Evolutionary conservation across 2,329 filamentous ascomycete genomes (phyloP).

Genomic region (Pseudocercospora pini-densiflorae): DNA sequence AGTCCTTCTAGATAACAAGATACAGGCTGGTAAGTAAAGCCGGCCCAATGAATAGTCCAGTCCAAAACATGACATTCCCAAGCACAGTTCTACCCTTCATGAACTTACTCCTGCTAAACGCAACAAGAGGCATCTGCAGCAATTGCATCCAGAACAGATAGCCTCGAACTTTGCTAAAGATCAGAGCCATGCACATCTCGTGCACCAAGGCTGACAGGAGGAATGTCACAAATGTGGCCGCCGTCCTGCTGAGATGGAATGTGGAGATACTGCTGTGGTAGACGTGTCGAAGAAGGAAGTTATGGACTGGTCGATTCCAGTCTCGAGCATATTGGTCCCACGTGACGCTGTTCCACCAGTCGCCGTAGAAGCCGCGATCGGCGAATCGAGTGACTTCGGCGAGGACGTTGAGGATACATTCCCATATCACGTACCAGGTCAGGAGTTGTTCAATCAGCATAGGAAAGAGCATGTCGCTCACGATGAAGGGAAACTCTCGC

Average conservation of each 20-base stretch:
- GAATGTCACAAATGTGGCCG: constrained; percentile 77
- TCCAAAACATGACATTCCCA: constrained; percentile 78
- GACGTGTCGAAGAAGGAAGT: constrained; percentile 77
- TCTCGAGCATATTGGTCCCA: constrained; percentile 81
- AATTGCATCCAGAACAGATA: constrained; percentile 76
- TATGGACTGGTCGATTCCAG: constrained; percentile 82
- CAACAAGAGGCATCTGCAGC: constrained; percentile 72
- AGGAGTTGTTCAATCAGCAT: constrained; percentile 79
- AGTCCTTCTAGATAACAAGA: constrained; percentile 41
- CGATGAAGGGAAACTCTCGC: constrained; percentile 71
- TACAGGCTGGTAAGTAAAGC: constrained; percentile 63
- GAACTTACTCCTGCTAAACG: constrained; percentile 68
- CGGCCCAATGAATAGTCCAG: constrained; percentile 76
- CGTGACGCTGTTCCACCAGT: constrained; percentile 54
- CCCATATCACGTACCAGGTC: constrained; percentile 82
- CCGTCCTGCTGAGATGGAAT: constrained; percentile 70
- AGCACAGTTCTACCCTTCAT: constrained; percentile 65
- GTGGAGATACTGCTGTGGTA: constrained; percentile 78
- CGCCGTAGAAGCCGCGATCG: constrained; percentile 50
- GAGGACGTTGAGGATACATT: constrained; percentile 68
- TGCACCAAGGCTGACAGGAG: constrained; percentile 72
- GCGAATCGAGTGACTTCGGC: constrained; percentile 78
- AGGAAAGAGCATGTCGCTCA: constrained; percentile 76
- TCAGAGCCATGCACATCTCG: constrained; percentile 78
- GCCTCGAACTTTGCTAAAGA: constrained; percentile 77